Percentiles rank a stretch among this genome's conserved stretches.
Evolutionary conservation across 306 rosid genomes (phyloP).

Genomic region (Lathyrus oleraceus): DNA sequence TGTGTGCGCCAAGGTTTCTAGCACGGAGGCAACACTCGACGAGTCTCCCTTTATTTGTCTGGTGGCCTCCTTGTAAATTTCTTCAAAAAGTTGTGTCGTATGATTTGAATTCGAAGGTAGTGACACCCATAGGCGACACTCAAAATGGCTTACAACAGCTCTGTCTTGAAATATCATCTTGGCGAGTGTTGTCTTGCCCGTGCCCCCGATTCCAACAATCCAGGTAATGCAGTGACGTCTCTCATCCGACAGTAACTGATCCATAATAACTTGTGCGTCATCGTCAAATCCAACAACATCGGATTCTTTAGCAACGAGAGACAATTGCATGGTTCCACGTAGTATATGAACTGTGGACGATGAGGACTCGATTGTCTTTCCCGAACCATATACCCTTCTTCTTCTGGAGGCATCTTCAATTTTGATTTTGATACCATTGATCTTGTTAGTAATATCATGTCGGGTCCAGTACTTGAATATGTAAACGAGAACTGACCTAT

Average conservation of each 20-base stretch:
- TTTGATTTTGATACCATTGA: background rate
- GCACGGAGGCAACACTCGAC: background rate
- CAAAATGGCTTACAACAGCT: background rate
- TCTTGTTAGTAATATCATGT: background rate
- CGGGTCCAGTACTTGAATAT: background rate
- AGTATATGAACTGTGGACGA: background rate
- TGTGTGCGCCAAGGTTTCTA: background rate
- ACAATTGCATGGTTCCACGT: background rate
- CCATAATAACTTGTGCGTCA: conserved; percentile 11
- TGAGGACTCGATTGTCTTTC: background rate
- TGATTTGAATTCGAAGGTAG: background rate
- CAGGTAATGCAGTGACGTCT: background rate
- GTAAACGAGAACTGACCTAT: background rate
- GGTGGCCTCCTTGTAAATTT: background rate
- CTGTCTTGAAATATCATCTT: conserved; percentile 18
- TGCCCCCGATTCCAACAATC: conserved; percentile 41
- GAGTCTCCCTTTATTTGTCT: background rate
- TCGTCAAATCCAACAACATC: conserved; percentile 31
- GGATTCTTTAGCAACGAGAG: background rate
- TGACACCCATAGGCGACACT: conserved; percentile 20
- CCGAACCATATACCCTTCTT: background rate
- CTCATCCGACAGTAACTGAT: background rate
- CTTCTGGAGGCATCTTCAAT: conserved; percentile 18
- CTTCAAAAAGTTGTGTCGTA: background rate
- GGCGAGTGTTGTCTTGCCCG: conserved; percentile 43